Conservation (phyloP, 148 eudicot species). For the Amaranthus palmeri region DNA sequence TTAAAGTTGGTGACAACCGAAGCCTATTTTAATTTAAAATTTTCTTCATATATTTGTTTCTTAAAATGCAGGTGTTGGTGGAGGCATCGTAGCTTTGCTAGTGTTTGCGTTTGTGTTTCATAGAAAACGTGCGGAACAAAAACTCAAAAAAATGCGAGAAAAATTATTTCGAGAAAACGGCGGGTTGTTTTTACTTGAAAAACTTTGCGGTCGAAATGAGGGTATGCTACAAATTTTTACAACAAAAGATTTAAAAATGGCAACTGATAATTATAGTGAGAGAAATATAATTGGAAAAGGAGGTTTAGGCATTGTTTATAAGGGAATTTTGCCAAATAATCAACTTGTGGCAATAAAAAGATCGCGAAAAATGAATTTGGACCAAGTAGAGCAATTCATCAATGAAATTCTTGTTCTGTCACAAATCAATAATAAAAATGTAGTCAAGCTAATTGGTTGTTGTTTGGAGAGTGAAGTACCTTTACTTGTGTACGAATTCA, state of each 20-base stretch:
- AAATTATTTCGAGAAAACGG: constrained; percentile 25
- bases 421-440: constrained; percentile 25
- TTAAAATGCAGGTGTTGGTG: constrained; percentile 14
- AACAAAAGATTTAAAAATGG: constrained; percentile 15
- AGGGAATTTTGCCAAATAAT: constrained; percentile 14
- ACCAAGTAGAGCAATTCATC: constrained; percentile 27
- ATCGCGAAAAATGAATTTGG: constrained; percentile 19
- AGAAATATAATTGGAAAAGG: constrained; percentile 20
- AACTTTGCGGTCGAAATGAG: constrained; percentile 6
- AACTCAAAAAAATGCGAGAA: constrained; percentile 10
- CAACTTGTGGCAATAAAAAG: constrained; percentile 27
- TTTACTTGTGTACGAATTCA: constrained; percentile 20
- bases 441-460: constrained; percentile 25
- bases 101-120: constrained; percentile 5
- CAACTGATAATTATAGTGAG: constrained; percentile 21
- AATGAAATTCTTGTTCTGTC: constrained; percentile 23
- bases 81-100: constrained; percentile 8
- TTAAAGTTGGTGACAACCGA: too few species aligned
- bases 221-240: constrained; percentile 19
- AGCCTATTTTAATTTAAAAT: too few species aligned
- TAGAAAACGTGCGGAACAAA: constrained; percentile 6
- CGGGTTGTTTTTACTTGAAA: constrained; percentile 18
- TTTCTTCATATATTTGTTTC: too few species aligned
- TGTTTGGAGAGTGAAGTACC: constrained; percentile 28
- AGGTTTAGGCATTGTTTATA: constrained; percentile 24